Evolutionary conservation across 805 yeast genomes (phyloP), one percentile per base, ranked within the genome.

Genomic region (Suhomyces pyralidae): DNA sequence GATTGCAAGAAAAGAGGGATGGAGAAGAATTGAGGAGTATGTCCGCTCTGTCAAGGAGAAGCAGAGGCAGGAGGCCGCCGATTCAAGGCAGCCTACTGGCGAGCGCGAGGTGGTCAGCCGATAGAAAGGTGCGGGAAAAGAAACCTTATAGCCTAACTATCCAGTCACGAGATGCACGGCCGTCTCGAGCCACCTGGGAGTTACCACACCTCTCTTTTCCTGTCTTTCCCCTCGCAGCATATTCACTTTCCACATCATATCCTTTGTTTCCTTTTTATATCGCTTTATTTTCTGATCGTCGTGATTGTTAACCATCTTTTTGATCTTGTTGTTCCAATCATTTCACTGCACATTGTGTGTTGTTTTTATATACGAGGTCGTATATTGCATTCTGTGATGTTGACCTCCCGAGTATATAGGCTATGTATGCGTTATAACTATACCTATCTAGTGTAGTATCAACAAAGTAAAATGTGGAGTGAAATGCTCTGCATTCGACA

Each of bases 11-110:
- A 81, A 80, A 58, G 83, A 81, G 58, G 87, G 85, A 52, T 88
- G 96, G 96, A 79, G 77, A 57, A 77, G 80, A 59, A 76, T 88
- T 50, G 90, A 88, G 61, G 78, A 76, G 40, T 83, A 80, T 54
- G 92, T 86, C 24, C 60, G 59, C 52, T 57, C 58, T 28, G 54
- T 68, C 28, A 67, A 62, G 55, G 58, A 49, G 45, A 52, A 57
- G 48, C 57, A 55, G 44, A 26, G 51, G 25, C 50, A 42, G 28
- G 51, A 42, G 22, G 32, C 25, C 10, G 46, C 43, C 6, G 34
- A 48, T 15, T 14, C 40, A 15, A 26, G 40, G 7, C n/a, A 32
- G 10, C n/a, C 25, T 14, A 19, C 46, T 8, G 46, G 28, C 5
- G 44, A 38, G n/a, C 42, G 44, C 17, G 51, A 45, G 20, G 30